Evolutionary conservation across 2,329 filamentous ascomycete species (phyloP).

Genomic region (Penicillium polonicum): DNA sequence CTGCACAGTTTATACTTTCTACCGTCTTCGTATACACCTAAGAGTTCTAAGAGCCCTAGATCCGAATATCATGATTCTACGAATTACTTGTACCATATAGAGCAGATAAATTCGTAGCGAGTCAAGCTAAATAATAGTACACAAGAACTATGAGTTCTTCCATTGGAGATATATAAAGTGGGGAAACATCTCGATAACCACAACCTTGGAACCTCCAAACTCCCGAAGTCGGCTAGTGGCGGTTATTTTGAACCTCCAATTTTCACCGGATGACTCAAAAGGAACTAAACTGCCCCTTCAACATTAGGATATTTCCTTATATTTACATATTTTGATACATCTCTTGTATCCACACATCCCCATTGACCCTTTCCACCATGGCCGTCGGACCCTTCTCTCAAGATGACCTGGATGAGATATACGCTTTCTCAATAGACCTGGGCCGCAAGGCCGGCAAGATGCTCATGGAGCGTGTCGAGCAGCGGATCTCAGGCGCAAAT

Average conservation of each 20-base stretch:
- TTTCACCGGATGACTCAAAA: conserved; percentile 3
- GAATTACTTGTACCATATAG: no score
- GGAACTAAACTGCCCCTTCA: background rate
- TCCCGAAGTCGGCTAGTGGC: background rate
- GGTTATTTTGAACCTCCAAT: background rate
- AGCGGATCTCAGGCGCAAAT: conserved; percentile 49
- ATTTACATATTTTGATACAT: background rate
- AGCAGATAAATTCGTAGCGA: no score
- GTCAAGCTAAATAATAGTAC: no score
- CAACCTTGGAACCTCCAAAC: background rate
- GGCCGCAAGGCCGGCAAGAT: conserved; percentile 68
- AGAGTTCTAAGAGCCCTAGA: no score
- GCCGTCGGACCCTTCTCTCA: conserved; percentile 22
- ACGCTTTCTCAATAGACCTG: conserved; percentile 68
- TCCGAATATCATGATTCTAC: no score
- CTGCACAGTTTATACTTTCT: no score
- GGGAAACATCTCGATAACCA: background rate
- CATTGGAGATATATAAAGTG: background rate
- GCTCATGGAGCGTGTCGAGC: conserved; percentile 63
- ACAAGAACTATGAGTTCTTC: no score
- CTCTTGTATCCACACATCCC: background rate
- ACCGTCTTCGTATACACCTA: no score
- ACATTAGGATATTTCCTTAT: background rate
- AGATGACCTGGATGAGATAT: conserved; percentile 62
- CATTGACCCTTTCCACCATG: conserved; percentile 16